Conservation (phyloP, 306 rosid genomes). For the Prunus mongolica region DNA sequence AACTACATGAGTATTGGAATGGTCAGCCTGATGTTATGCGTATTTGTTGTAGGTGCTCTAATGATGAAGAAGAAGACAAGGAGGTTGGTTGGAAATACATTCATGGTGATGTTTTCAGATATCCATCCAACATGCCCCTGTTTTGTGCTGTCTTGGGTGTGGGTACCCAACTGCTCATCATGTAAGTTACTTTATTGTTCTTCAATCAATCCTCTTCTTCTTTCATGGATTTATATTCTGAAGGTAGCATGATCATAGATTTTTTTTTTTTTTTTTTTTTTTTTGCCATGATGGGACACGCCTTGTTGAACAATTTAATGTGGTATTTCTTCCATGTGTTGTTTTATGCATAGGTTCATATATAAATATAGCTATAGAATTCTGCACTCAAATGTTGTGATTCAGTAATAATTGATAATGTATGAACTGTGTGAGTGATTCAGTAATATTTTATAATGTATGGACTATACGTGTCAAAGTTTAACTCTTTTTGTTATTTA, state of each 20-base stretch:
- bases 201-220: constrained; percentile 10
- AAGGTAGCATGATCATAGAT: neutral
- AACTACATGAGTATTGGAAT: constrained; percentile 21
- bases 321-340: neutral
- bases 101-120: constrained; percentile 74
- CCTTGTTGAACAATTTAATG: neutral
- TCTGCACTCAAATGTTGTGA: neutral
- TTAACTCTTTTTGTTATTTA: constrained; percentile 12
- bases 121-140: constrained; percentile 60
- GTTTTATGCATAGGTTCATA: neutral
- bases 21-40: constrained; percentile 18
- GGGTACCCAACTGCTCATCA: constrained; percentile 76
- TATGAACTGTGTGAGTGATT: neutral
- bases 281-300: constrained; percentile 9
- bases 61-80: constrained; percentile 62
- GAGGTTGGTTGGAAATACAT: constrained; percentile 80
- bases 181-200: constrained; percentile 56
- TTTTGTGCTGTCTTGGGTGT: constrained; percentile 71
- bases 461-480: neutral
- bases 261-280: neutral
- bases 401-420: neutral
- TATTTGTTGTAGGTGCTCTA: constrained; percentile 45
- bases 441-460: neutral
- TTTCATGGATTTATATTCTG: constrained; percentile 11
- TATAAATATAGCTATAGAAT: neutral